Percentiles rank a stretch among this genome's conserved stretches.
These are phyloP conservation scores for Yamadazyma endophytica DNA, from an alignment of 805 yeast genomes.

Conservation along the genomic window DNA sequence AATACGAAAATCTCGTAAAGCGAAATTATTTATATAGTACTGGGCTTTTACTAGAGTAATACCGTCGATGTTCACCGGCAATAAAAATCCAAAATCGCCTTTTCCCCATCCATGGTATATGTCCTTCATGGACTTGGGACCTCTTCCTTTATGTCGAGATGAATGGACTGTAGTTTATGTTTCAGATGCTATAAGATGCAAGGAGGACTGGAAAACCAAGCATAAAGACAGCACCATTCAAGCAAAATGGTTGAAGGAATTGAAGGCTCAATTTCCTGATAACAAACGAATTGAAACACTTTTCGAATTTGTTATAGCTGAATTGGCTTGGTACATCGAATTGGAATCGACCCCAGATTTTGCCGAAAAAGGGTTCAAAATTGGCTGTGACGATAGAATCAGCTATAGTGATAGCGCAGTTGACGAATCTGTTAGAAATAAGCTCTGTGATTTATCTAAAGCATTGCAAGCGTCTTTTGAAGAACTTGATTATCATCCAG, in stretches of 20 bases:
- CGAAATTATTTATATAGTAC: too few species aligned
- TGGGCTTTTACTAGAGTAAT: too few species aligned
- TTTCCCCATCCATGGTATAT: constrained; percentile 1
- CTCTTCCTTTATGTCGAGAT: constrained; percentile 10
- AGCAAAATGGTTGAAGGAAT: constrained; percentile 17
- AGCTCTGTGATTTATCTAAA: constrained; percentile 10
- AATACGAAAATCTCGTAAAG: too few species aligned
- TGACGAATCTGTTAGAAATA: constrained; percentile 5
- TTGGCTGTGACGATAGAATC: constrained; percentile 18
- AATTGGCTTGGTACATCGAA: constrained; percentile 25
- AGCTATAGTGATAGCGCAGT: constrained; percentile 17
- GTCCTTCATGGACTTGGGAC: constrained; percentile 6
- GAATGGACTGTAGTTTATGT: constrained; percentile 16
- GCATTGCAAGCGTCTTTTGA: constrained; percentile 13
- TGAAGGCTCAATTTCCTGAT: constrained; percentile 10
- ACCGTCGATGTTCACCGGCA: too few species aligned
- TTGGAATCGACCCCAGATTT: constrained; percentile 7
- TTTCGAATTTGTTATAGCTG: constrained; percentile 20
- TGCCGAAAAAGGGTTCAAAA: constrained; percentile 9
- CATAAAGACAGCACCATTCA: constrained; percentile 12
- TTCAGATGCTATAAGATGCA: constrained; percentile 13
- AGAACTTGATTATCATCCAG: constrained; percentile 33
- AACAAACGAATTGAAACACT: constrained; percentile 14
- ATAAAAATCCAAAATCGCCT: constrained; percentile 1
- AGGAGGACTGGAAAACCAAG: constrained; percentile 17